Conservation (phyloP, 306 rosid genomes). For the Luffa aegyptiaca region DNA sequence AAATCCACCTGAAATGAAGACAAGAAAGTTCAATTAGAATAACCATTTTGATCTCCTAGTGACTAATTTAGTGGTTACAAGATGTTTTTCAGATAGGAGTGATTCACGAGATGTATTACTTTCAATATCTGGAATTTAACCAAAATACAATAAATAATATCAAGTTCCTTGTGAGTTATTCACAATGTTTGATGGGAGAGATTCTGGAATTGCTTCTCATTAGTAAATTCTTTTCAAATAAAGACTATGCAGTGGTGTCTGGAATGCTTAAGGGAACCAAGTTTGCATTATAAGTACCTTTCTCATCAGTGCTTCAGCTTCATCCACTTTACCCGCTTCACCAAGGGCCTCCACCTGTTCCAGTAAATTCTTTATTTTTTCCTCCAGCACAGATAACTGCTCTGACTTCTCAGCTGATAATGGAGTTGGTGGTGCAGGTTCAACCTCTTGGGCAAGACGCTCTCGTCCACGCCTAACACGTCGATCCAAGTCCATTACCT, state of each 20-base stretch:
- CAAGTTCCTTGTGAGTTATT: neutral
- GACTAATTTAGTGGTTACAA: neutral
- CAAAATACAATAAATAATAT: neutral
- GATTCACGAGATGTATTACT: neutral
- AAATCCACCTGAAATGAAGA: slow-evolving; percentile 52
- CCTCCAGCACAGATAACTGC: slow-evolving; percentile 79
- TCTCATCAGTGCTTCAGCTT: slow-evolving; percentile 99
- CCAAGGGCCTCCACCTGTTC: slow-evolving; percentile 97
- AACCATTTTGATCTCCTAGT: neutral
- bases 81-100: neutral
- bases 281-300: slow-evolving; percentile 42
- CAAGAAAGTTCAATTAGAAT: neutral
- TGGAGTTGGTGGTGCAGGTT: slow-evolving; percentile 78
- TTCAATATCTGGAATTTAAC: neutral
- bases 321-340: slow-evolving; percentile 99
- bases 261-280: neutral
- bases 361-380: slow-evolving; percentile 91
- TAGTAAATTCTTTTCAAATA: neutral
- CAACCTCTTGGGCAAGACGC: slow-evolving; percentile 97
- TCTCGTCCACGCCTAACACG: slow-evolving; percentile 93
- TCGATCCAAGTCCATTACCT: slow-evolving; percentile 99
- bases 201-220: neutral
- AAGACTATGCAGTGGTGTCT: neutral
- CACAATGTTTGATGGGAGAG: neutral
- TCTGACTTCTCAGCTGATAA: slow-evolving; percentile 78